These are phyloP conservation scores for Rusavskia elegans DNA, from an alignment of 495 filamentous ascomycete genomes.

Conservation along the genomic window DNA sequence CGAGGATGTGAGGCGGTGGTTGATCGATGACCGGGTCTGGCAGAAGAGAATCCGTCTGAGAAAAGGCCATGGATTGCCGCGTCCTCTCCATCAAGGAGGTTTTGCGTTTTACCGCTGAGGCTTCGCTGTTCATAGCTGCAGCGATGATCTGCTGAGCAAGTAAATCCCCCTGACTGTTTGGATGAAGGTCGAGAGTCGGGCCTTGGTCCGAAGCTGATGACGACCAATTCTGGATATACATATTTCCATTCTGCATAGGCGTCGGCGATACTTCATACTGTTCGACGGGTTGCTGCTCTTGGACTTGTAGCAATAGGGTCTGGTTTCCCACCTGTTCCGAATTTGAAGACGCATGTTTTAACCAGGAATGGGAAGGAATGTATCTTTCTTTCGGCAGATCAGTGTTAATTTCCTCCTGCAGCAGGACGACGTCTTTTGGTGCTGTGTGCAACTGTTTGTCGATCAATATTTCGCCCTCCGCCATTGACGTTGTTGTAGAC, in stretches of 20 bases:
- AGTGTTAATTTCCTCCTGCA: too few species aligned
- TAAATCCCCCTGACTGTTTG: constrained; percentile 9
- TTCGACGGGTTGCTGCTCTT: too few species aligned
- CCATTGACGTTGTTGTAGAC: too few species aligned
- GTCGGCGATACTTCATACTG: too few species aligned
- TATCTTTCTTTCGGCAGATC: too few species aligned
- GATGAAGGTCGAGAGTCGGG: background rate
- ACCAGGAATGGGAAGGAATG: too few species aligned
- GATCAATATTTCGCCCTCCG: too few species aligned
- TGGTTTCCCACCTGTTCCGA: too few species aligned
- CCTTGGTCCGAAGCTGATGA: background rate
- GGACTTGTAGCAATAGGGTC: too few species aligned
- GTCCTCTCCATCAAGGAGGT: constrained; percentile 27
- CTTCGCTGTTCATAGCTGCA: constrained; percentile 17
- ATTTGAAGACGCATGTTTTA: too few species aligned
- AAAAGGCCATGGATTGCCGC: constrained; percentile 24
- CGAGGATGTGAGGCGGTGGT: constrained; percentile 1
- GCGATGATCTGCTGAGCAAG: constrained; percentile 21
- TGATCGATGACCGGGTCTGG: constrained; percentile 2
- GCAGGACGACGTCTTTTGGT: too few species aligned
- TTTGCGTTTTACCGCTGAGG: constrained; percentile 20
- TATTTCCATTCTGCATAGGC: background rate
- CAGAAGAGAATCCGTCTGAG: constrained; percentile 5
- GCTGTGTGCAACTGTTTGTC: too few species aligned
- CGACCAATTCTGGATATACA: background rate